phyloP scores from a whole-genome alignment of 2,329 filamentous ascomycete genomes.

The Fusarium nurragi region DNA sequence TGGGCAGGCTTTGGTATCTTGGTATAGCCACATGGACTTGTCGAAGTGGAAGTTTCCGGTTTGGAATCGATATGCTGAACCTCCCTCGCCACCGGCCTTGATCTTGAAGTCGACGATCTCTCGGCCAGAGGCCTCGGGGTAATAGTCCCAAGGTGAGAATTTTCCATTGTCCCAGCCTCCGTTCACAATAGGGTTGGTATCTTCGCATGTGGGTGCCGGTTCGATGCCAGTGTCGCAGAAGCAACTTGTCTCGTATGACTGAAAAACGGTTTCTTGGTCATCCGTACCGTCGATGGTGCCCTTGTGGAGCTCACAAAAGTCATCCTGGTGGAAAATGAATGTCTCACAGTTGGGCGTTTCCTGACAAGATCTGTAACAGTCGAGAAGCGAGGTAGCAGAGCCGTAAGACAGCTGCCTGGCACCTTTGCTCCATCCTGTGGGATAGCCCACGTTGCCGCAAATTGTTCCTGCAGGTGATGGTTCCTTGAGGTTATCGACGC shows the following conservation, averaged over 20 bases:
- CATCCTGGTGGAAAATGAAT: accelerated
- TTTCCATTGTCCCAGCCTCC: neutral
- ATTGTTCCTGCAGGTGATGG: neutral
- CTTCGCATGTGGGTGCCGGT: neutral
- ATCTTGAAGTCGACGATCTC: neutral
- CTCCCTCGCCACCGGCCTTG: neutral
- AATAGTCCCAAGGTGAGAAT: neutral
- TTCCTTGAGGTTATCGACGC: neutral
- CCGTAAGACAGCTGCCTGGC: neutral
- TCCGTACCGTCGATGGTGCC: neutral
- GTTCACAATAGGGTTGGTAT: neutral
- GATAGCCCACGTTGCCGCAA: neutral
- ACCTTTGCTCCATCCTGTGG: too few relatives aligned
- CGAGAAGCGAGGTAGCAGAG: accelerated
- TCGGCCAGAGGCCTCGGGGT: neutral
- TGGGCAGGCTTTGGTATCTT: conserved; percentile 2
- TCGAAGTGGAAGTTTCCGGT: neutral
- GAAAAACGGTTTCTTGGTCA: accelerated
- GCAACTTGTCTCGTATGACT: neutral
- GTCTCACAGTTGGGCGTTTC: neutral
- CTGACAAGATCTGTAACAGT: neutral
- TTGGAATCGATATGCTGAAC: neutral
- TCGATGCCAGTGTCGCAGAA: conserved; percentile 9
- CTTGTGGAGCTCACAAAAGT: neutral
- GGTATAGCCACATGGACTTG: conserved; percentile 2